A percentile compares a stretch with the other conserved stretches of the same genome.
These are phyloP conservation scores for Euphorbia pulcherrima DNA, from an alignment of 345 rosid genomes.

Conservation along the genomic window DNA sequence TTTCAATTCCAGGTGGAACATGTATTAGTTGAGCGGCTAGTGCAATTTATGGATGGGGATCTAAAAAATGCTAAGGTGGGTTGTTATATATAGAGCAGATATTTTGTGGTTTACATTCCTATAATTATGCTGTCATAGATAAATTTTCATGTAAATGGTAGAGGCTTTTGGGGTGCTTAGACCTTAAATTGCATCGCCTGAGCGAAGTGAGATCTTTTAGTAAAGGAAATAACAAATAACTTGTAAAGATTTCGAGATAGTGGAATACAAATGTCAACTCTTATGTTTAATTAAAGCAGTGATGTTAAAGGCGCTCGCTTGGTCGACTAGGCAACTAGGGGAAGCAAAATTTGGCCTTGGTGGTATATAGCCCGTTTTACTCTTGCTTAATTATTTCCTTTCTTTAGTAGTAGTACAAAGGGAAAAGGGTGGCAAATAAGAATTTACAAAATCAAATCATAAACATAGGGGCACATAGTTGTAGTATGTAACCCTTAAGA, in stretches of 20 bases:
- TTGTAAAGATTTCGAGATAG: too few species aligned
- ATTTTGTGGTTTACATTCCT: not conserved
- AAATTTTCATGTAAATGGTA: too few species aligned
- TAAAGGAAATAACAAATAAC: too few species aligned
- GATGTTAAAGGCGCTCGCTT: too few species aligned
- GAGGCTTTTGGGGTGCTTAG: too few species aligned
- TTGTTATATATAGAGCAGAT: conserved; percentile 1
- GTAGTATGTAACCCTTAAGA: not conserved
- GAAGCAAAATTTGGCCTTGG: not conserved
- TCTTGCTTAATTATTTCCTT: too few species aligned
- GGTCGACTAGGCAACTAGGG: not conserved
- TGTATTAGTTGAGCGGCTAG: conserved; percentile 62
- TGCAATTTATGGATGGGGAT: conserved; percentile 54
- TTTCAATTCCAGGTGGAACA: conserved; percentile 64
- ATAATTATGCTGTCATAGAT: not conserved
- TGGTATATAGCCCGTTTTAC: too few species aligned
- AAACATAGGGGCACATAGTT: not conserved
- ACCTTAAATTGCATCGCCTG: too few species aligned
- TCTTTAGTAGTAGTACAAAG: not conserved
- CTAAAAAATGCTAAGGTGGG: conserved; percentile 70
- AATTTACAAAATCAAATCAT: not conserved
- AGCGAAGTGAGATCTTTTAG: too few species aligned
- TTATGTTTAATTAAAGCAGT: too few species aligned
- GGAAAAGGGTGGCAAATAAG: not conserved
- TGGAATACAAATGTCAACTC: too few species aligned